A percentile compares a stretch with the other conserved stretches of the same genome.
These are phyloP conservation scores for Paramarasmius palmivorus DNA, from an alignment of 1,284 basidiomycete genomes.

Conservation along the genomic window DNA sequence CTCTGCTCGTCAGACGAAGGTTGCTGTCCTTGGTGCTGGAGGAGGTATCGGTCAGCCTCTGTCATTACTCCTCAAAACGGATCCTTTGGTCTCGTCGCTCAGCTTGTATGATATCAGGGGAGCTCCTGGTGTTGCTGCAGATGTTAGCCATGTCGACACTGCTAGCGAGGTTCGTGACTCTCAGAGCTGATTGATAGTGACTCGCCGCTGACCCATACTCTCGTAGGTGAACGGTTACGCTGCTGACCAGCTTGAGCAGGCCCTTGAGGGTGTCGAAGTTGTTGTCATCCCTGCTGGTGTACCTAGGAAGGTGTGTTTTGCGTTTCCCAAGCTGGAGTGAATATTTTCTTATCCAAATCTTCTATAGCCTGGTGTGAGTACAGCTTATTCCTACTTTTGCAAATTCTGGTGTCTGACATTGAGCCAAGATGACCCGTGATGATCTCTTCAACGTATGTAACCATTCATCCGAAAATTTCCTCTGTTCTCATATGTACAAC, in stretches of 20 bases:
- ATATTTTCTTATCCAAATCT: constrained; percentile 18
- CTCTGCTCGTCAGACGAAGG: constrained; percentile 72
- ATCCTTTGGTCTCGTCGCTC: constrained; percentile 78
- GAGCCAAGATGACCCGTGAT: constrained; percentile 87
- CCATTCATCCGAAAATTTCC: constrained; percentile 1
- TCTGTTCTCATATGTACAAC: background rate
- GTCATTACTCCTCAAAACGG: constrained; percentile 85
- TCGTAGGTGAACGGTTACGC: constrained; percentile 77
- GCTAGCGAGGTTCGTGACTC: constrained; percentile 66
- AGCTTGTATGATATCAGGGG: constrained; percentile 91
- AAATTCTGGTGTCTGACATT: background rate
- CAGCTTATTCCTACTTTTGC: constrained; percentile 13
- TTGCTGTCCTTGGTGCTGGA: constrained; percentile 89
- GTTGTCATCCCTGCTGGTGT: constrained; percentile 99
- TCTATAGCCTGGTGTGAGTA: constrained; percentile 70
- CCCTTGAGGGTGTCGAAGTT: constrained; percentile 84
- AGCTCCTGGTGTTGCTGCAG: constrained; percentile 90
- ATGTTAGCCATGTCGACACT: constrained; percentile 93
- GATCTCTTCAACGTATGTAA: constrained; percentile 95
- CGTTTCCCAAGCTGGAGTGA: constrained; percentile 24
- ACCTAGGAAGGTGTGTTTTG: constrained; percentile 77
- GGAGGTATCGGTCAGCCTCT: constrained; percentile 94
- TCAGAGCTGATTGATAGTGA: constrained; percentile 11
- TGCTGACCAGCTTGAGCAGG: constrained; percentile 83
- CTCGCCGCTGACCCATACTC: constrained; percentile 11